Percentiles rank a stretch among this genome's conserved stretches.
Conservation (phyloP, 345 rosid species). For the Pistacia vera region DNA sequence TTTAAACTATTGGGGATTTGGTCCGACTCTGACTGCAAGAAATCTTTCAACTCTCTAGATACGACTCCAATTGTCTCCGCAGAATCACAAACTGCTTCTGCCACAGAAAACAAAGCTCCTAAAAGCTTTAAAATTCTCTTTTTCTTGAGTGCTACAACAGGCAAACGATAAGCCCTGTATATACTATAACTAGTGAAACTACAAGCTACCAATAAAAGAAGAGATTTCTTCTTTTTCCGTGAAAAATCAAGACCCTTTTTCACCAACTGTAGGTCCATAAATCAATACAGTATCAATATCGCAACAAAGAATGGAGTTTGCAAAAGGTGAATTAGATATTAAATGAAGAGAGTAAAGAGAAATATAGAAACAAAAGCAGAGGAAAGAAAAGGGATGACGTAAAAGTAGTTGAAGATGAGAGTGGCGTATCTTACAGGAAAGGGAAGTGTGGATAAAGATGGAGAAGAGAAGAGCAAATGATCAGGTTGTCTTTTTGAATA, state of each 20-base stretch:
- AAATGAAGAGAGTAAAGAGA: not conserved
- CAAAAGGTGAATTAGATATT: not conserved
- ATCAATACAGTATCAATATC: not conserved
- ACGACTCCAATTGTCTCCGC: constrained; percentile 52
- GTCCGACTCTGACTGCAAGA: constrained; percentile 66
- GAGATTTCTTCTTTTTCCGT: constrained; percentile 56
- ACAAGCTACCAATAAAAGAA: constrained; percentile 38
- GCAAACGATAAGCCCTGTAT: constrained; percentile 62
- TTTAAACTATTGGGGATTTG: constrained; percentile 69
- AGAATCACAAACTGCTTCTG: constrained; percentile 63
- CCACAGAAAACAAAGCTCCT: constrained; percentile 50
- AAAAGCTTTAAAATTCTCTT: constrained; percentile 51
- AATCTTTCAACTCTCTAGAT: constrained; percentile 54
- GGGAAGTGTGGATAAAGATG: not conserved
- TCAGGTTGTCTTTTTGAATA: not conserved
- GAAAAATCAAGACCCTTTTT: constrained; percentile 49
- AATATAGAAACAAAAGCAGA: constrained; percentile 5
- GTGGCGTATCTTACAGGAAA: constrained; percentile 26
- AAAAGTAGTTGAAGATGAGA: constrained; percentile 27
- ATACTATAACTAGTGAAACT: constrained; percentile 54
- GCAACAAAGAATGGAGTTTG: not conserved
- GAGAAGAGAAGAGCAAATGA: constrained; percentile 10
- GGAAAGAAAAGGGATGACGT: constrained; percentile 15
- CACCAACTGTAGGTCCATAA: constrained; percentile 57
- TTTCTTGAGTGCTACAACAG: constrained; percentile 53